Evolutionary conservation across 2,329 filamentous ascomycete genomes (phyloP), one percentile per base, ranked within the genome.

Genomic region (Alternaria triticimaculans): DNA sequence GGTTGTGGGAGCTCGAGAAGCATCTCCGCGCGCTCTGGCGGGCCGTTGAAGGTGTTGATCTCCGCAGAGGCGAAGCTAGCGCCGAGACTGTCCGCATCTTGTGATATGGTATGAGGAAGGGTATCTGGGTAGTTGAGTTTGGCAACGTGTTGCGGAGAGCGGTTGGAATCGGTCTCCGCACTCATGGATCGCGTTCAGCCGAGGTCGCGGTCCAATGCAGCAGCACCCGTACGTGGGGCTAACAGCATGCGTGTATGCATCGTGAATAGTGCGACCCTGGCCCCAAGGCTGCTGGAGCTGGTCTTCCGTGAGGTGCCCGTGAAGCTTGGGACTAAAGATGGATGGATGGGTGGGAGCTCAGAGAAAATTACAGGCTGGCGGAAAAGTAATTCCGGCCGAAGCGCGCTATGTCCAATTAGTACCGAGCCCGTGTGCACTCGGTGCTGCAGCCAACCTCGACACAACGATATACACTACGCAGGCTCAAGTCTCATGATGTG

Each of bases 1-100:
- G 69, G 58, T 76, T 76, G 60, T 71, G 76, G 10, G 77, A 80
- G 60, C 78, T 84, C 10, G 83, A 81, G 68, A 85, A 85, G 65
- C 77, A 78, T 71, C 83, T 77, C 64, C 78, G 74, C 25, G 71
- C 68, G 60, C 66, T 61, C 57, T 72, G 74, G 44, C 67, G 64
- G 58, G 58, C 63, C 26, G 68, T 60, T 48, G 50, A 45, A 25
- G 70, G 61, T 54, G 62, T 45, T 25, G 68, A 65, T 63, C 74
- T 70, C 65, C 70, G 69, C 59, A 78, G 55, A 62, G 76, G 75
- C 44, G 69, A 73, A 55, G 69, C 68, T 61, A 76, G 68, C 37
- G 71, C 73, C 66, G 70, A 74, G 43, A 71, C 59, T 26, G 71
- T 66, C 66, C 72, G 69, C 77, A 79, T 80, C 37, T 57, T 76